These are phyloP conservation scores for Hamamelis virginiana DNA, from an alignment of 164 flowering plant genomes.

Conservation along the genomic window DNA sequence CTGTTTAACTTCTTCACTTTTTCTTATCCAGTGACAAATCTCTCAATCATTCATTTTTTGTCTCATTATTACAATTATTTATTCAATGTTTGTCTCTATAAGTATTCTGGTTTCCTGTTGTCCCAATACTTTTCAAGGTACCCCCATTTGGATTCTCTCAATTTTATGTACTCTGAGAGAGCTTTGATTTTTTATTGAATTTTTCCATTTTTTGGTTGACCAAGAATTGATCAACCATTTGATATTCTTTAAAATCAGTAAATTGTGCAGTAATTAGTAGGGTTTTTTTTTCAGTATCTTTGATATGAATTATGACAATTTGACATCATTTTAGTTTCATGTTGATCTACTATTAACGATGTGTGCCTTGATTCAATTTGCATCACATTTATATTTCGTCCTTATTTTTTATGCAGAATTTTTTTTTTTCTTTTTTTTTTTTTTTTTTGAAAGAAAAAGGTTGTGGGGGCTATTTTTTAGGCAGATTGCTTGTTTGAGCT, in stretches of 20 bases:
- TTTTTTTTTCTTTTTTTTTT: too few relatives aligned
- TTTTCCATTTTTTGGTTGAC: neutral
- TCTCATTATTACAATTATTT: too few relatives aligned
- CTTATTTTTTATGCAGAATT: too few relatives aligned
- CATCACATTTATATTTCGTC: neutral
- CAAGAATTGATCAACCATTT: neutral
- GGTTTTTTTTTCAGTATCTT: neutral
- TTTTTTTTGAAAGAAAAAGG: too few relatives aligned
- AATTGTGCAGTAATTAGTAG: neutral
- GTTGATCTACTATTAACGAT: neutral
- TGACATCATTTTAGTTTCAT: neutral
- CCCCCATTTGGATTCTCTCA: slow-evolving; percentile 4
- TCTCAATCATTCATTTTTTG: too few relatives aligned
- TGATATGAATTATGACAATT: neutral
- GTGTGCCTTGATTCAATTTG: neutral
- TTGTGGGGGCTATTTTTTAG: too few relatives aligned
- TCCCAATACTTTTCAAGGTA: neutral
- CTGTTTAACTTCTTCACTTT: neutral
- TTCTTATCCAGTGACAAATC: neutral
- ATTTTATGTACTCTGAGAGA: neutral
- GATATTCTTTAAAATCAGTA: neutral
- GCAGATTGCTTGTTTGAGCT: neutral
- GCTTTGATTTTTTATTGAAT: neutral
- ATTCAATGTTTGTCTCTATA: too few relatives aligned
- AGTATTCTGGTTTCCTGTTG: too few relatives aligned